These are phyloP conservation scores for Penicillium sp. DNA, from an alignment of 2,329 filamentous ascomycete genomes.

Conservation along the genomic window DNA sequence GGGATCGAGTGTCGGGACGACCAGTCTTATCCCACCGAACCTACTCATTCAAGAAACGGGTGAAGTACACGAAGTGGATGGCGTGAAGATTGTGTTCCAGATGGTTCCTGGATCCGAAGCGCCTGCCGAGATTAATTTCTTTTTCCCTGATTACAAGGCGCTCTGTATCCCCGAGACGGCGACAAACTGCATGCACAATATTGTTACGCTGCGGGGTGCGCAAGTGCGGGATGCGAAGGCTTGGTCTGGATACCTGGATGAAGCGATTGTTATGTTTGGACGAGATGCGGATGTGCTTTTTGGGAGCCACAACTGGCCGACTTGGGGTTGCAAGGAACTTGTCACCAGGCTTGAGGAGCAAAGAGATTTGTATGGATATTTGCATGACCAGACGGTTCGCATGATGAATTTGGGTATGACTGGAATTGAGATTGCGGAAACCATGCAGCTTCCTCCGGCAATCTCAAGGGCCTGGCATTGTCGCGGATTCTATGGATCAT, in stretches of 20 bases:
- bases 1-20: slow-evolving; percentile 34
- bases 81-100: slow-evolving; percentile 43
- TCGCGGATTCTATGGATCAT: slow-evolving; percentile 40
- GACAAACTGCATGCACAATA: slow-evolving; percentile 46
- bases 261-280: slow-evolving; percentile 39
- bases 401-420: slow-evolving; percentile 41
- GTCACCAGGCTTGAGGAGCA: slow-evolving; percentile 33
- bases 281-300: slow-evolving; percentile 37
- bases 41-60: slow-evolving; percentile 34
- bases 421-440: slow-evolving; percentile 44
- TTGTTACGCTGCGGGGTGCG: slow-evolving; percentile 45
- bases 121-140: slow-evolving; percentile 46
- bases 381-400: slow-evolving; percentile 45
- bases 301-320: slow-evolving; percentile 46
- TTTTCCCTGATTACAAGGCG: slow-evolving; percentile 40
- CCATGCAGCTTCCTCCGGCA: slow-evolving; percentile 33
- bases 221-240: slow-evolving; percentile 43
- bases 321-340: slow-evolving; percentile 35
- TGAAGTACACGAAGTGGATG: slow-evolving; percentile 33
- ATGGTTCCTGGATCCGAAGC: slow-evolving; percentile 46
- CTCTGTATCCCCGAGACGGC: slow-evolving; percentile 43
- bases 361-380: slow-evolving; percentile 43
- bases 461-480: slow-evolving; percentile 33
- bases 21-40: slow-evolving; percentile 38
- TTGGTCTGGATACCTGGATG: slow-evolving; percentile 45